A percentile compares a stretch with the other conserved stretches of the same genome.
phyloP scores from a whole-genome alignment of 495 filamentous ascomycete species.

The Bombardia bombarda region DNA sequence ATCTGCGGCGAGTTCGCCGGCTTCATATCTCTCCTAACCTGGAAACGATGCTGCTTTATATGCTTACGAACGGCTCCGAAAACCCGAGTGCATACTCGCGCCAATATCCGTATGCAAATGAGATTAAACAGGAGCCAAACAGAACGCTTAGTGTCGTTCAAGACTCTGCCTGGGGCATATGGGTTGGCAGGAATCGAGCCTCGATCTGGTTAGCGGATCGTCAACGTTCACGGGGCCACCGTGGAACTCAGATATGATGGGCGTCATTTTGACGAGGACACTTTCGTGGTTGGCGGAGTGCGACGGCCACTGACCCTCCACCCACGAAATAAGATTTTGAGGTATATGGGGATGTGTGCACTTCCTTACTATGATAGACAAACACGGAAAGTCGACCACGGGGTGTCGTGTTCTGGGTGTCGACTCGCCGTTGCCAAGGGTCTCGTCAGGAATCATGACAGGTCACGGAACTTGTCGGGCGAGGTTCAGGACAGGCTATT shows the following conservation, averaged over 20 bases:
- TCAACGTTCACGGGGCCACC: conserved; percentile 26
- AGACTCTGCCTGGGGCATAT: conserved; percentile 29
- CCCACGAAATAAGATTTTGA: conserved; percentile 23
- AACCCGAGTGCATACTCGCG: conserved; percentile 25
- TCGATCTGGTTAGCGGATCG: conserved; percentile 23
- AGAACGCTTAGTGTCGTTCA: conserved; percentile 21
- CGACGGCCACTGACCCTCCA: too few relatives aligned
- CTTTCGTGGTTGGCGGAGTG: conserved; percentile 12
- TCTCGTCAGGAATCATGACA: conserved; percentile 19
- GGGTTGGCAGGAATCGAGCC: conserved; percentile 20
- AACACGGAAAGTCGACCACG: conserved; percentile 25
- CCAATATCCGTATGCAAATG: conserved; percentile 25
- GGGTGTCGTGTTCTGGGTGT: conserved; percentile 34
- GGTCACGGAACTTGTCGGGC: conserved; percentile 19
- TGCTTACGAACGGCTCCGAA: conserved; percentile 23
- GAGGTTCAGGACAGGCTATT: conserved; percentile 25
- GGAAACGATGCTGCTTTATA: conserved; percentile 29
- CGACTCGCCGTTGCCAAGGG: conserved; percentile 29
- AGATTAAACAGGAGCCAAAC: conserved; percentile 22
- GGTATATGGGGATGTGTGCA: conserved; percentile 30
- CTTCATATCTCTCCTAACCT: conserved; percentile 27
- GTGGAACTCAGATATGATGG: conserved; percentile 16
- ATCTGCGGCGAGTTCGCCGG: conserved; percentile 28
- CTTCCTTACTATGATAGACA: conserved; percentile 32
- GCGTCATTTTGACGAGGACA: conserved; percentile 6